Evolutionary conservation across 2,329 filamentous ascomycete species (phyloP).

Genomic region (Coniochaeta prunicola): DNA sequence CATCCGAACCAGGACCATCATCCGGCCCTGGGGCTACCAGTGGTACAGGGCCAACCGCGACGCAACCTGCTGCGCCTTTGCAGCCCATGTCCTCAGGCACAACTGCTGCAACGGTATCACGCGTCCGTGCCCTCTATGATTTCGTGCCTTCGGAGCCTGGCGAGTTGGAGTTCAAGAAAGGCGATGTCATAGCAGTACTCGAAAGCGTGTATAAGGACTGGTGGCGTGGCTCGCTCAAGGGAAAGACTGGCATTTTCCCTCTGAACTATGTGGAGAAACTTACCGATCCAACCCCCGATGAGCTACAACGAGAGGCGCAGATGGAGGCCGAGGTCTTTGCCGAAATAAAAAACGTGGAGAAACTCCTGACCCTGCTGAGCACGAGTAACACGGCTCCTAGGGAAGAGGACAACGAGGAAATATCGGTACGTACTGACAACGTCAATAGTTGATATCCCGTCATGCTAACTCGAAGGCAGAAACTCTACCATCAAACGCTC

Average conservation of each 20-base stretch:
- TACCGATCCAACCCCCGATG: conserved; percentile 86
- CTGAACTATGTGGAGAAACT: conserved; percentile 98
- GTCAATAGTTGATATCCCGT: background rate
- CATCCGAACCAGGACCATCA: conserved; percentile 28
- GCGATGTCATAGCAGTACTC: conserved; percentile 92
- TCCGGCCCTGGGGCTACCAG: conserved; percentile 26
- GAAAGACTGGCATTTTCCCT: conserved; percentile 95
- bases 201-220: conserved; percentile 99
- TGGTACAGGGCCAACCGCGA: conserved; percentile 20
- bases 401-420: conserved; percentile 93
- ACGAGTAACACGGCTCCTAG: conserved; percentile 73
- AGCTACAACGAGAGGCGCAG: conserved; percentile 89
- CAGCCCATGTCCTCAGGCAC: conserved; percentile 70
- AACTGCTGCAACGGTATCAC: conserved; percentile 90
- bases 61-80: conserved; percentile 30
- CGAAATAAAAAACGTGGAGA: conserved; percentile 58
- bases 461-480: conserved; percentile 30
- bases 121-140: conserved; percentile 88
- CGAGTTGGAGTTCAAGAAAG: conserved; percentile 92
- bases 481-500: conserved; percentile 85
- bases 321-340: conserved; percentile 74
- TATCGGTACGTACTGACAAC: conserved; percentile 52
- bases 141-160: conserved; percentile 91
- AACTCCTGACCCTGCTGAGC: conserved; percentile 80
- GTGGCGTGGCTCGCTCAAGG: conserved; percentile 94